Evolutionary conservation across 2,329 filamentous ascomycete species (phyloP).

Genomic region (Aspergillus brasiliensis): DNA sequence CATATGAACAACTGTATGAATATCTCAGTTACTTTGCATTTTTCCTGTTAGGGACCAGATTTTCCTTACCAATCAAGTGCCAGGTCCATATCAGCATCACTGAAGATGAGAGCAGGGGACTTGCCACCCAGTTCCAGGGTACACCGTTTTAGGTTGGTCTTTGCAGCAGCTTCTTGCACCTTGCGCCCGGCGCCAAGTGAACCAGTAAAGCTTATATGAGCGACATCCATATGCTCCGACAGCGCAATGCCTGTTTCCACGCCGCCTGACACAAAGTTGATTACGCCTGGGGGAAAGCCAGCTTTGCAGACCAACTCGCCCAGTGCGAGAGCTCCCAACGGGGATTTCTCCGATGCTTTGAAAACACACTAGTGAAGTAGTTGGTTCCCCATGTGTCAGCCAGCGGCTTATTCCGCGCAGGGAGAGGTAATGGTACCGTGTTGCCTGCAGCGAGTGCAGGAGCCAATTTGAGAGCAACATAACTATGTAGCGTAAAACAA

Average conservation of each 20-base stretch:
- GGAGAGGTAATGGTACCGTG: too few relatives aligned
- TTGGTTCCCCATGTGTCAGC: too few relatives aligned
- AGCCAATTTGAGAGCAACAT: too few relatives aligned
- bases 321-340: conserved; percentile 30
- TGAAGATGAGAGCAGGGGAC: conserved; percentile 21
- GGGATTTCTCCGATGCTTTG: conserved; percentile 65
- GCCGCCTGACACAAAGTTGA: conserved; percentile 61
- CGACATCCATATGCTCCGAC: conserved; percentile 22
- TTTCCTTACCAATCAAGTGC: too few relatives aligned
- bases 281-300: conserved; percentile 56
- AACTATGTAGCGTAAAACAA: too few relatives aligned
- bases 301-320: conserved; percentile 47
- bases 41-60: too few relatives aligned
- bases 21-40: too few relatives aligned
- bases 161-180: conserved; percentile 21
- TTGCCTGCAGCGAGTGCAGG: too few relatives aligned
- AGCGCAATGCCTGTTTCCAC: conserved; percentile 52
- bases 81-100: conserved; percentile 23
- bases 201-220: conserved; percentile 30
- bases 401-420: too few relatives aligned
- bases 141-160: conserved; percentile 23
- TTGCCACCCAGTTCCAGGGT: conserved; percentile 24
- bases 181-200: conserved; percentile 19
- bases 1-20: too few relatives aligned
- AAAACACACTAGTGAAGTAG: too few relatives aligned